phyloP scores from a whole-genome alignment of 306 rosid genomes.

The Vigna unguiculata region DNA sequence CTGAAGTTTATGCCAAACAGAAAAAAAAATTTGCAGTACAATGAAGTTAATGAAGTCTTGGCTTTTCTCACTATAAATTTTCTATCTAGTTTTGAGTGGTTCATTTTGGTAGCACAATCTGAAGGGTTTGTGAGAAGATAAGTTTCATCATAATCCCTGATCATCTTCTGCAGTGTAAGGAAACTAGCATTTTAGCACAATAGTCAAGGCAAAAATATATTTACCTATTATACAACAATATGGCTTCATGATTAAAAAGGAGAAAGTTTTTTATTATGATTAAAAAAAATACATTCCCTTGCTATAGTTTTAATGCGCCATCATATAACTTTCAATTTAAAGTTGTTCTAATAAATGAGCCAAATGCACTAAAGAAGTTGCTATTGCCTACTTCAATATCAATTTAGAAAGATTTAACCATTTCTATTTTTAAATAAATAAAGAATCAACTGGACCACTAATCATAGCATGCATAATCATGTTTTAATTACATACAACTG shows the following conservation, averaged over 20 bases:
- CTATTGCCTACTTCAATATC: conserved; percentile 1
- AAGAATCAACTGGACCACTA: neutral
- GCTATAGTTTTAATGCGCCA: too few species aligned
- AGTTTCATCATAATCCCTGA: conserved; percentile 3
- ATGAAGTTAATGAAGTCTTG: too few species aligned
- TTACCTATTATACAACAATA: conserved; percentile 78
- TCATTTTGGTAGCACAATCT: too few species aligned
- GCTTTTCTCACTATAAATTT: too few species aligned
- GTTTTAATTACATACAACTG: conserved; percentile 8
- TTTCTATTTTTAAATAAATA: neutral
- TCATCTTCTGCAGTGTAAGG: neutral
- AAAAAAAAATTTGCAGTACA: too few species aligned
- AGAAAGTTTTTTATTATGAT: too few species aligned
- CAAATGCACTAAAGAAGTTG: conserved; percentile 31
- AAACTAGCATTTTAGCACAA: conserved; percentile 21
- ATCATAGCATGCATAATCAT: conserved; percentile 20
- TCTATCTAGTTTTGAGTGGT: too few species aligned
- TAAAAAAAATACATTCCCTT: too few species aligned
- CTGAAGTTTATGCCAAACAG: neutral
- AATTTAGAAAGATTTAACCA: neutral
- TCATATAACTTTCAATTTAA: too few species aligned
- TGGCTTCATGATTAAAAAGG: conserved; percentile 54
- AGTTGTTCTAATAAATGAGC: conserved; percentile 2
- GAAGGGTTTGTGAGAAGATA: too few species aligned
- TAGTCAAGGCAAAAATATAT: conserved; percentile 3